Conservation (phyloP, 805 yeast species). For the Kodamaea hsintzibuensis region DNA sequence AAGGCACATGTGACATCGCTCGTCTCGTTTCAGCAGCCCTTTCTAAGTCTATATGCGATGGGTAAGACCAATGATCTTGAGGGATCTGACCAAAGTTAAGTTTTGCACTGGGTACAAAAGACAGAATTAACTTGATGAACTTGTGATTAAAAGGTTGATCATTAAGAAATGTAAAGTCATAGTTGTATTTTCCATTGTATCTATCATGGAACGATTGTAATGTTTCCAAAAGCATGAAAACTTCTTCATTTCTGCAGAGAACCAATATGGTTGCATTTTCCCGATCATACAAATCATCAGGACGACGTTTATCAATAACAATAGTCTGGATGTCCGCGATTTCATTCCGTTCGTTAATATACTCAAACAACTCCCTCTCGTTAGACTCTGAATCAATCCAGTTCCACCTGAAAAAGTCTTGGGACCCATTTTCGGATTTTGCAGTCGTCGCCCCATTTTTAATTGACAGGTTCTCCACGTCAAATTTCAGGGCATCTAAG, state of each 20-base stretch:
- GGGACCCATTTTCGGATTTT: background rate
- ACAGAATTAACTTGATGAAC: constrained; percentile 50
- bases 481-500: background rate
- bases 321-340: background rate
- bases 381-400: background rate
- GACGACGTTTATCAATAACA: constrained; percentile 7
- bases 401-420: background rate
- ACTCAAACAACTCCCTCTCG: background rate
- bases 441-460: background rate
- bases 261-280: constrained; percentile 70
- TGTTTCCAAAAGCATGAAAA: constrained; percentile 56
- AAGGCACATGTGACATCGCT: constrained; percentile 24
- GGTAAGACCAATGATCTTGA: constrained; percentile 67
- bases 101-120: constrained; percentile 53
- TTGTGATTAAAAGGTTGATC: constrained; percentile 62
- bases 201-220: constrained; percentile 51
- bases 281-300: constrained; percentile 15
- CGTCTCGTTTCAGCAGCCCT: constrained; percentile 25
- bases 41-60: constrained; percentile 59
- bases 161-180: constrained; percentile 81
- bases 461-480: background rate
- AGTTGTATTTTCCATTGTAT: constrained; percentile 60
- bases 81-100: constrained; percentile 66
- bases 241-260: constrained; percentile 67
- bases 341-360: background rate